phyloP scores from a whole-genome alignment of 2,329 filamentous ascomycete species.

The Colletotrichum sidae region DNA sequence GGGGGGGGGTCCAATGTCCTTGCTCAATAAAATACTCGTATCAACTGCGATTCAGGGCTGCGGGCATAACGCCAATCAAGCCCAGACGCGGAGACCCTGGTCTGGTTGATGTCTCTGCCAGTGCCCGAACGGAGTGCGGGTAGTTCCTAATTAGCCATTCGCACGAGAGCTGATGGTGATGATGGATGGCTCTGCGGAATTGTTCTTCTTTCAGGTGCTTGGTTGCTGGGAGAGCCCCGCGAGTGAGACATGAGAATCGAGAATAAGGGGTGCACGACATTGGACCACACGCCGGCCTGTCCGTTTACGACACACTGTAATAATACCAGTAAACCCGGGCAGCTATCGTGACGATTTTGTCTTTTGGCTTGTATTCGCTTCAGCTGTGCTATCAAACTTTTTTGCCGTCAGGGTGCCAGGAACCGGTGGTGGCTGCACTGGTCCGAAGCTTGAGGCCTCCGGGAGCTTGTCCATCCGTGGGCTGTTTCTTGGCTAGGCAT shows the following conservation, averaged over 20 bases:
- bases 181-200: too few relatives aligned
- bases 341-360: too few relatives aligned
- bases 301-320: too few relatives aligned
- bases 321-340: too few relatives aligned
- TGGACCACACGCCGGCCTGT: neutral
- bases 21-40: too few relatives aligned
- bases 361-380: too few relatives aligned
- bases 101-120: neutral
- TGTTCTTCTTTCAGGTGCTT: neutral
- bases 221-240: conserved; percentile 23
- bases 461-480: conserved; percentile 29
- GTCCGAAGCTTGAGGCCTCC: neutral
- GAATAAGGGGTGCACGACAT: neutral
- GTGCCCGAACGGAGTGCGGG: too few relatives aligned
- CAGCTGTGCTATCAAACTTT: too few relatives aligned
- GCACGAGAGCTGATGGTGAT: too few relatives aligned
- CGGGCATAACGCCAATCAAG: conserved; percentile 20
- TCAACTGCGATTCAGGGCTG: conserved; percentile 29
- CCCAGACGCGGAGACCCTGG: conserved; percentile 11
- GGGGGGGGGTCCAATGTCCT: conserved; percentile 17
- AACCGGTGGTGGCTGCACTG: conserved; percentile 1
- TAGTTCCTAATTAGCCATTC: too few relatives aligned
- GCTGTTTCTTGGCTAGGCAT: conserved; percentile 16
- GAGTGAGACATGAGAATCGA: neutral
- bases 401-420: too few relatives aligned